phyloP scores from a whole-genome alignment of 768 basidiomycete species.

The Tubosaeta sp. region DNA sequence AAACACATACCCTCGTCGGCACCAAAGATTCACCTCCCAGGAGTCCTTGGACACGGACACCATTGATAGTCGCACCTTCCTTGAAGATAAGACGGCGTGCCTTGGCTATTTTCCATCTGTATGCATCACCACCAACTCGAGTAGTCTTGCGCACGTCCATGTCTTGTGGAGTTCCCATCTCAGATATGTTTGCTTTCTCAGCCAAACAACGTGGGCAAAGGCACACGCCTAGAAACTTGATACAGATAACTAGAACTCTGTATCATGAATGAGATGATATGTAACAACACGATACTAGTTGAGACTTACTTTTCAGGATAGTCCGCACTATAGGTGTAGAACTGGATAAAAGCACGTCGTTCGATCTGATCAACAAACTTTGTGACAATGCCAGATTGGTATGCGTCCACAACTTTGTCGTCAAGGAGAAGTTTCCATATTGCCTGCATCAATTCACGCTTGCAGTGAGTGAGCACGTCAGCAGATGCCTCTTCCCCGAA shows the following conservation, averaged over 20 bases:
- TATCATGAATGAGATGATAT: background rate
- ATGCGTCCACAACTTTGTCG: slow-evolving; percentile 16
- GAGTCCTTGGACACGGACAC: background rate
- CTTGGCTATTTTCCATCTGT: background rate
- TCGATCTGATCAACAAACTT: background rate
- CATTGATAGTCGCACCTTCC: slow-evolving; percentile 1
- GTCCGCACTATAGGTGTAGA: background rate
- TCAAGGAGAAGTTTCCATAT: slow-evolving; percentile 14
- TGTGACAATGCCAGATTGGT: background rate
- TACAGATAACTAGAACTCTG: background rate
- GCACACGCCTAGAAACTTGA: slow-evolving; percentile 3
- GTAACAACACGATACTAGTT: no score
- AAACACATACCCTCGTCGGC: slow-evolving; percentile 10
- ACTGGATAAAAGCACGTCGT: background rate
- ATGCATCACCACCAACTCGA: background rate
- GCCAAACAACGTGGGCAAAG: slow-evolving; percentile 1
- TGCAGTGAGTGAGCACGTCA: slow-evolving; percentile 11
- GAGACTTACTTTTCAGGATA: background rate
- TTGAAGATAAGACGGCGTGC: slow-evolving; percentile 8
- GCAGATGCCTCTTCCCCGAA: background rate
- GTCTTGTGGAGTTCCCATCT: background rate
- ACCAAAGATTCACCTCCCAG: slow-evolving; percentile 11
- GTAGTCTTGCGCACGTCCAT: background rate
- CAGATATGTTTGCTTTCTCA: background rate
- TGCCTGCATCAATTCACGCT: slow-evolving; percentile 19